phyloP scores from a whole-genome alignment of 1,284 basidiomycete species.

The Pascua guehoae region DNA sequence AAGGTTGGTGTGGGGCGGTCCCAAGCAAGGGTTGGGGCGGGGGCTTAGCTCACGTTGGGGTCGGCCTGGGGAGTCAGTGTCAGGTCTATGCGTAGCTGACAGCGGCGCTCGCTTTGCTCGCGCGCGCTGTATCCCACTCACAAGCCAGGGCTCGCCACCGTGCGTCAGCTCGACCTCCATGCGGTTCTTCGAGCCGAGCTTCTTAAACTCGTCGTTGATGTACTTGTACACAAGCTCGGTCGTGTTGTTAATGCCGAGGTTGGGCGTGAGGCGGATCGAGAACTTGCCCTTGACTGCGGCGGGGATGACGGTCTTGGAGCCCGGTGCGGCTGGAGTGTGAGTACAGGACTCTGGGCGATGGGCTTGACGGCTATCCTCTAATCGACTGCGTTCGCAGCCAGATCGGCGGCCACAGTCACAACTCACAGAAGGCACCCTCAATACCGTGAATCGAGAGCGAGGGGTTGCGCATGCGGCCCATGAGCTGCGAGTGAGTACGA shows the following conservation, averaged over 20 bases:
- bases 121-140: conserved; percentile 13
- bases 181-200: conserved; percentile 78
- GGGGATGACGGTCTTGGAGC: conserved; percentile 93
- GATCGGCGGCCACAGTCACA: too few relatives aligned
- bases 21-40: too few relatives aligned
- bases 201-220: conserved; percentile 73
- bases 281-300: conserved; percentile 86
- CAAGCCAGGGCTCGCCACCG: conserved; percentile 85
- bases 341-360: too few relatives aligned
- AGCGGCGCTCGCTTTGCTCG: conserved; percentile 10
- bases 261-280: conserved; percentile 80
- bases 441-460: conserved; percentile 93
- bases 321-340: conserved; percentile 54
- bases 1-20: too few relatives aligned
- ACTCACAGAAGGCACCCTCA: conserved; percentile 79
- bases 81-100: not conserved
- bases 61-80: conserved; percentile 24
- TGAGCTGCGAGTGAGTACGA: conserved; percentile 24
- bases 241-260: conserved; percentile 71
- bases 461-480: conserved; percentile 58
- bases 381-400: too few relatives aligned
- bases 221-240: conserved; percentile 69
- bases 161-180: conserved; percentile 65
- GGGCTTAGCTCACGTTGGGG: conserved; percentile 26
- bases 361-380: too few relatives aligned